Conservation (phyloP, 2,329 filamentous ascomycete genomes). For the Aspergillus puulaauensis region DNA sequence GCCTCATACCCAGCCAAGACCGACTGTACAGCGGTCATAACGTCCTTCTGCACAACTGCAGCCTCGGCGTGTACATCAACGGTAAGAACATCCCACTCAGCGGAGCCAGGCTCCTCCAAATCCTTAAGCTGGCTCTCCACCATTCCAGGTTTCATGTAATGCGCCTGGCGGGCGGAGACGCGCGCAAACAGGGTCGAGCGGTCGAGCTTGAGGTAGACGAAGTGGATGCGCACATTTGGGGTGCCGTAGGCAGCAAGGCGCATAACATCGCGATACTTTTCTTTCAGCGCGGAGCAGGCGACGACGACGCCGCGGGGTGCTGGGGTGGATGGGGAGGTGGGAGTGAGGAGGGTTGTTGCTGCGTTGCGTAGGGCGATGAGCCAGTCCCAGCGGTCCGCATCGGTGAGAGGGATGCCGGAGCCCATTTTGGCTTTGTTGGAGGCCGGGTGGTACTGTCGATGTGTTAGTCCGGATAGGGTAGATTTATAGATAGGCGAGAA, state of each 20-base stretch:
- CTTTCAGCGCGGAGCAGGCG: conserved; percentile 93
- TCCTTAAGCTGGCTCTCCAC: conserved; percentile 87
- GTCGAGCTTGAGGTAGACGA: conserved; percentile 82
- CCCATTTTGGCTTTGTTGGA: conserved; percentile 91
- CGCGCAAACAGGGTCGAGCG: conserved; percentile 74
- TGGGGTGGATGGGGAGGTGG: conserved; percentile 29
- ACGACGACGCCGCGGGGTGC: conserved; percentile 78
- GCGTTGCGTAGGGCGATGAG: conserved; percentile 73
- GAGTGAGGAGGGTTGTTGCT: conserved; percentile 50
- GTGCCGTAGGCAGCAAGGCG: conserved; percentile 76
- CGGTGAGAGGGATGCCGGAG: conserved; percentile 77
- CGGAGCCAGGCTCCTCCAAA: conserved; percentile 78
- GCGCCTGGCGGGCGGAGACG: conserved; percentile 71
- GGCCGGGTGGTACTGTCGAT: conserved; percentile 47
- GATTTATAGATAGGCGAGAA: background rate
- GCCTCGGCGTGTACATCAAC: conserved; percentile 61
- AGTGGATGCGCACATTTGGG: conserved; percentile 75
- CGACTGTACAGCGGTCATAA: conserved; percentile 57
- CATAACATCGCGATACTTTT: conserved; percentile 93
- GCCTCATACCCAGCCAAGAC: conserved; percentile 50
- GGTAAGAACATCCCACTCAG: conserved; percentile 68
- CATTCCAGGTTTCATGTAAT: conserved; percentile 97
- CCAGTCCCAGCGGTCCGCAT: conserved; percentile 98
- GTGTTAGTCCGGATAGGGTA: background rate
- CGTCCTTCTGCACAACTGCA: conserved; percentile 59